Percentiles rank a stretch among this genome's conserved stretches.
Conservation (phyloP, 345 rosid genomes). For the Hevea brasiliensis region DNA sequence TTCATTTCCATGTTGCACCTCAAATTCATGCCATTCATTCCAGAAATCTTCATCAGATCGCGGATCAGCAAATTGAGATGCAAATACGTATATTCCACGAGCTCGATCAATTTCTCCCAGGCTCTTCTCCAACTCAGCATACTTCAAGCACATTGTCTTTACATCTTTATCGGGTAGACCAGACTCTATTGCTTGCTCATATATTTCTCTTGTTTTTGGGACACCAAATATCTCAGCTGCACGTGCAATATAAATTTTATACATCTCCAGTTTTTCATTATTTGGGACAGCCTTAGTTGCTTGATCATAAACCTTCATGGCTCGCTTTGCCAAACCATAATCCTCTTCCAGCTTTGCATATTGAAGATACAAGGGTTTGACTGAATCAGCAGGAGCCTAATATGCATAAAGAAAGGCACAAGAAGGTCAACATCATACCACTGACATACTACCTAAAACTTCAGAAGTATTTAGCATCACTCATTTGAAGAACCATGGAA, state of each 20-base stretch:
- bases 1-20: slow-evolving; percentile 92
- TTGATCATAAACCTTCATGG: slow-evolving; percentile 93
- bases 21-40: slow-evolving; percentile 92
- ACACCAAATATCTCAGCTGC: slow-evolving; percentile 97
- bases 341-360: slow-evolving; percentile 98
- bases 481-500: not conserved
- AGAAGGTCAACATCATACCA: slow-evolving; percentile 17
- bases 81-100: slow-evolving; percentile 70
- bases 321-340: slow-evolving; percentile 91
- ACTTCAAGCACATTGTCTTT: slow-evolving; percentile 84
- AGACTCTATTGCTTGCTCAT: slow-evolving; percentile 91
- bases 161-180: slow-evolving; percentile 96
- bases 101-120: slow-evolving; percentile 93
- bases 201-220: slow-evolving; percentile 90
- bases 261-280: slow-evolving; percentile 81
- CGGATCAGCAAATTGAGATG: slow-evolving; percentile 94
- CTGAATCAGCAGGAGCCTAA: slow-evolving; percentile 93
- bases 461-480: too few relatives aligned
- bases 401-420: slow-evolving; percentile 15
- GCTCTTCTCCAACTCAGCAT: slow-evolving; percentile 89
- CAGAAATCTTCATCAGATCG: slow-evolving; percentile 85
- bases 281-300: slow-evolving; percentile 94
- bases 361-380: slow-evolving; percentile 85
- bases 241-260: slow-evolving; percentile 85
- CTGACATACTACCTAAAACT: too few relatives aligned